Conservation (phyloP, 2,329 filamentous ascomycete species). For the Leptographium lundbergii region DNA sequence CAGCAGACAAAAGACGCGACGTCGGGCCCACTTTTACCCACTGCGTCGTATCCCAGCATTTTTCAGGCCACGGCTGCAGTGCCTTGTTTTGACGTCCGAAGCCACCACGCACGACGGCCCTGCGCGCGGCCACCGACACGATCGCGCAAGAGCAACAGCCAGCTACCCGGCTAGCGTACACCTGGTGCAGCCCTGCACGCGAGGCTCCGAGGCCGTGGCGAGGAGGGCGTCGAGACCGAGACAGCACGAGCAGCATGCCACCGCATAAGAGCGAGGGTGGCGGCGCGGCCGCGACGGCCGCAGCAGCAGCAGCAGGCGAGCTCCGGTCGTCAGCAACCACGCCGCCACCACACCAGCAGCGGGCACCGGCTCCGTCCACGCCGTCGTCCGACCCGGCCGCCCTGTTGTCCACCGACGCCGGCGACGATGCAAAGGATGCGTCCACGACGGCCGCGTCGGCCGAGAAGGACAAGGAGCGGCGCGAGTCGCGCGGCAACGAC, state of each 20-base stretch:
- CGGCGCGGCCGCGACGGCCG: not conserved
- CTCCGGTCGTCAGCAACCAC: not conserved
- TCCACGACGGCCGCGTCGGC: not conserved
- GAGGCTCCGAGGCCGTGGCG: no score
- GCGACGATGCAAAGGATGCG: not conserved
- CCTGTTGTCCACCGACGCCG: not conserved
- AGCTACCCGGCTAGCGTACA: no score
- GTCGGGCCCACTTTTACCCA: slow-evolving; percentile 2
- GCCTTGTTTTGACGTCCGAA: no score
- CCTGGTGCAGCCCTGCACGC: no score
- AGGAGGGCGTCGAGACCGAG: not conserved
- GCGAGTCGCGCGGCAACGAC: slow-evolving; percentile 18
- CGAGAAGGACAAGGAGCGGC: slow-evolving; percentile 12
- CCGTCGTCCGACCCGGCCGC: not conserved
- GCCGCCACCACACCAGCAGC: not conserved
- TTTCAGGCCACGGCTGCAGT: not conserved
- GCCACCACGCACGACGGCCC: no score
- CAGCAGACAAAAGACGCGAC: slow-evolving; percentile 5
- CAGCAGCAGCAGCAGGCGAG: not conserved
- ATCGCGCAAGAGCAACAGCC: no score
- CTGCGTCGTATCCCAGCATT: not conserved
- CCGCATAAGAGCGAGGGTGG: slow-evolving; percentile 38
- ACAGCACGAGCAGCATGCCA: slow-evolving; percentile 28
- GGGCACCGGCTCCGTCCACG: not conserved
- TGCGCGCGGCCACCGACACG: no score